Evolutionary conservation across 495 filamentous ascomycete species (phyloP).

Genomic region (Hyaloscypha variabilis): DNA sequence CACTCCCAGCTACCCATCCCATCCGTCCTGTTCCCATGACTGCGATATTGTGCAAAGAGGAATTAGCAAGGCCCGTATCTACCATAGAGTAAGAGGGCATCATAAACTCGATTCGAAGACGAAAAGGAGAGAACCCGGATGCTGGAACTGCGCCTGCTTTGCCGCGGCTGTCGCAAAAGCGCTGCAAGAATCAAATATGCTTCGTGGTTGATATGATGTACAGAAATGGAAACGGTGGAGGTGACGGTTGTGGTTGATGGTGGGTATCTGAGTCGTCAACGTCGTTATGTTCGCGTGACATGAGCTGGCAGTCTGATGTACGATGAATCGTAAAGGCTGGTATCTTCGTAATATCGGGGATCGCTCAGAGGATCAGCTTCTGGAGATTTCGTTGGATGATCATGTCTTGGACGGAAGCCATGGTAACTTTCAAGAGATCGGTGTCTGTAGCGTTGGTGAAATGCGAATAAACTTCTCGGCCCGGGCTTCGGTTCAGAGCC

Average conservation of each 20-base stretch:
- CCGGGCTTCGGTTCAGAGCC: slow-evolving; percentile 79
- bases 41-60: no score
- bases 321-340: neutral
- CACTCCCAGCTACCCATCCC: no score
- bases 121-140: neutral
- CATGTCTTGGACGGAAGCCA: slow-evolving; percentile 98
- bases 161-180: neutral
- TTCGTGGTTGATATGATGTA: neutral
- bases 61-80: neutral
- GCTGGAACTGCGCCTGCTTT: neutral
- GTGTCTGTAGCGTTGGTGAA: slow-evolving; percentile 96
- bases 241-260: neutral
- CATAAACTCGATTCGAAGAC: neutral
- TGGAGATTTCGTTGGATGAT: slow-evolving; percentile 98
- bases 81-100: neutral
- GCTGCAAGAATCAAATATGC: neutral
- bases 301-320: neutral
- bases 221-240: neutral
- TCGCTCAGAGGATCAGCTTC: slow-evolving; percentile 82
- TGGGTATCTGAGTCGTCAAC: neutral
- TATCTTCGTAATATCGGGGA: slow-evolving; percentile 5
- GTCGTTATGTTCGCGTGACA: neutral
- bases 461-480: slow-evolving; percentile 91
- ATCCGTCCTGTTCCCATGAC: no score
- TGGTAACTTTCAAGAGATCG: slow-evolving; percentile 93